Conservation (phyloP, 768 basidiomycete genomes). For the Lyophyllum semitale region DNA sequence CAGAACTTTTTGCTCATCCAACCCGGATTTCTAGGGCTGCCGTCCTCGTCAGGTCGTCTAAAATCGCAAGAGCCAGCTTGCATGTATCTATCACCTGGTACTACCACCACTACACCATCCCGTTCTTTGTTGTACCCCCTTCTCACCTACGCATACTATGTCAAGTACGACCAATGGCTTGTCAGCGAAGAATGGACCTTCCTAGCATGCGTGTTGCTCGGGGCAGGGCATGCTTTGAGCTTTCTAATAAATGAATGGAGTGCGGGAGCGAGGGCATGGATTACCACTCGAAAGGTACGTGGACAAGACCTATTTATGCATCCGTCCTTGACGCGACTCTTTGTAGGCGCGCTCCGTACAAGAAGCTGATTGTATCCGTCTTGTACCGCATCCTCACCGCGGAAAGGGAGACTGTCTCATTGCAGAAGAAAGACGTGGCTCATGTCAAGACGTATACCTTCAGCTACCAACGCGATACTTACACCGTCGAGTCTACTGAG, state of each 20-base stretch:
- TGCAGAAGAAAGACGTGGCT: constrained; percentile 60
- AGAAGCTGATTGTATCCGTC: constrained; percentile 79
- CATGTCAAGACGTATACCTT: constrained; percentile 77
- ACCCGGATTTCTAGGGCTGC: constrained; percentile 34
- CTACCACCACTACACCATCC: constrained; percentile 71
- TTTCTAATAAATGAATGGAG: constrained; percentile 94
- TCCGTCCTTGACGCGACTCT: constrained; percentile 1
- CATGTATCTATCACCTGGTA: constrained; percentile 70
- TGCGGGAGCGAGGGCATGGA: constrained; percentile 70
- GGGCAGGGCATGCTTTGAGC: constrained; percentile 87
- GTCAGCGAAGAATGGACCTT: constrained; percentile 98
- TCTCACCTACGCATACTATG: constrained; percentile 87
- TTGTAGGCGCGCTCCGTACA: constrained; percentile 61
- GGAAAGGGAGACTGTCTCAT: constrained; percentile 82
- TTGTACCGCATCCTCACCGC: constrained; percentile 78
- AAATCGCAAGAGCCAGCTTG: constrained; percentile 68
- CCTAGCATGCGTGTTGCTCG: constrained; percentile 82
- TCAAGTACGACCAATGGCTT: constrained; percentile 90
- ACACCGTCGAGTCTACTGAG: constrained; percentile 61
- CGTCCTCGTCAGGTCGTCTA: constrained; percentile 61
- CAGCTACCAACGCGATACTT: constrained; percentile 94
- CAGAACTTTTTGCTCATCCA: not conserved
- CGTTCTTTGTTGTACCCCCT: constrained; percentile 82
- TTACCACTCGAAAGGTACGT: constrained; percentile 75
- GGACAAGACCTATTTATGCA: not conserved